These are phyloP conservation scores for Hymenoscyphus linearis DNA, from an alignment of 2,329 filamentous ascomycete genomes.

Conservation along the genomic window DNA sequence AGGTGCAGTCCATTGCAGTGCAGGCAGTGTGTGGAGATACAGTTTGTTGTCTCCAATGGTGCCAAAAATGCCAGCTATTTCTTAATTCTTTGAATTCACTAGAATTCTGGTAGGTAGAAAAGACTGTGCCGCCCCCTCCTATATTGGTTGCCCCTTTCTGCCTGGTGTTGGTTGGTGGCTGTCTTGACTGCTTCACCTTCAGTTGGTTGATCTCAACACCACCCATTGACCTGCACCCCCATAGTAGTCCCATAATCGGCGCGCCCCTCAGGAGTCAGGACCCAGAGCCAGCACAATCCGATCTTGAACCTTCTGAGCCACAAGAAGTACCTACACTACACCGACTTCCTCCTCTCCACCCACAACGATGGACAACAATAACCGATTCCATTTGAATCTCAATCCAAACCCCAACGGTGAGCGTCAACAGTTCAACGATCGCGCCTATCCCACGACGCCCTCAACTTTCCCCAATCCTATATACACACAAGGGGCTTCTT, in stretches of 20 bases:
- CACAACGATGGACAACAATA: constrained; percentile 26
- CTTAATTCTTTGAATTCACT: background rate
- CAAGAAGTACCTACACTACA: background rate
- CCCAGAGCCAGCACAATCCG: background rate
- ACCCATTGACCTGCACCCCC: background rate
- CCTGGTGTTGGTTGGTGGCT: background rate
- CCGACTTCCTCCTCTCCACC: background rate
- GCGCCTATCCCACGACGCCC: constrained; percentile 79
- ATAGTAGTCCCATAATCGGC: background rate
- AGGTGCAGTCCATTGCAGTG: background rate
- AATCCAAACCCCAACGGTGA: constrained; percentile 37
- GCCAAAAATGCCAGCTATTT: background rate
- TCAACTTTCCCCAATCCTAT: constrained; percentile 96
- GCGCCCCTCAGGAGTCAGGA: background rate
- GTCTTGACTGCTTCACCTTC: background rate
- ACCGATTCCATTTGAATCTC: constrained; percentile 24
- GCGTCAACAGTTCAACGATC: constrained; percentile 64
- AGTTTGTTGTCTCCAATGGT: background rate
- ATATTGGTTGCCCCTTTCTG: background rate
- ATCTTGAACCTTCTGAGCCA: background rate
- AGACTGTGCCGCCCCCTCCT: background rate
- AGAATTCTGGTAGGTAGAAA: background rate
- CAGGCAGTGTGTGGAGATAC: background rate
- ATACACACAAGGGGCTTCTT: constrained; percentile 28
- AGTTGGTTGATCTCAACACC: background rate